Evolutionary conservation across 176 grass and related monocot species (phyloP).

Genomic region (Aegilops longissima): DNA sequence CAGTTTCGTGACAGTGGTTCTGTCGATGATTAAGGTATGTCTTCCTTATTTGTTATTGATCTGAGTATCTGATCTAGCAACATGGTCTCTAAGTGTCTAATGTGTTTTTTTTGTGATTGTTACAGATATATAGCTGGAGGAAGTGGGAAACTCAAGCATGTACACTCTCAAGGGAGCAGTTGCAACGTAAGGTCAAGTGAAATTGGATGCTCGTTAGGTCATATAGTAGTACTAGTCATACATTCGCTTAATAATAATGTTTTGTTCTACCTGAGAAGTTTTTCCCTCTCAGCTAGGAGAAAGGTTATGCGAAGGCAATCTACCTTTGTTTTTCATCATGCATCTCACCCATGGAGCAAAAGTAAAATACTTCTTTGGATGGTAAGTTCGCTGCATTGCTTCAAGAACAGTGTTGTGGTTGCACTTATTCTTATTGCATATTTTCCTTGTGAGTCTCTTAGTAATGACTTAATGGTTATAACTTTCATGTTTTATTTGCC

Average conservation of each 20-base stretch:
- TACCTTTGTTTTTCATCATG: slow-evolving; percentile 86
- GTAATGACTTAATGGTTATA: not conserved
- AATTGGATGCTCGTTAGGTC: not conserved
- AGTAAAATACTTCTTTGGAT: slow-evolving; percentile 96
- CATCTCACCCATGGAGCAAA: slow-evolving; percentile 99
- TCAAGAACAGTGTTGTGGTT: not conserved
- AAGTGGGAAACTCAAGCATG: slow-evolving; percentile 81
- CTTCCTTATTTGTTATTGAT: not conserved
- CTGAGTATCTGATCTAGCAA: not conserved
- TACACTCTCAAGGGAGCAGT: slow-evolving; percentile 57
- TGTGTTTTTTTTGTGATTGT: not conserved
- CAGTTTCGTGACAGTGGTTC: slow-evolving; percentile 85
- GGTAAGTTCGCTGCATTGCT: slow-evolving; percentile 37
- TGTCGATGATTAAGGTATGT: slow-evolving; percentile 91
- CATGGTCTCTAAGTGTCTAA: not conserved
- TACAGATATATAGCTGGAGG: slow-evolving; percentile 97
- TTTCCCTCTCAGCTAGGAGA: slow-evolving; percentile 62
- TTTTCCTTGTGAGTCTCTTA: not conserved
- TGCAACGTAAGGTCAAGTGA: slow-evolving; percentile 68
- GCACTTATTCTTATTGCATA: not conserved
- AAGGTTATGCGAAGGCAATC: slow-evolving; percentile 85
- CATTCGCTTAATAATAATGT: not conserved
- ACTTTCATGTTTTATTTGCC: not conserved
- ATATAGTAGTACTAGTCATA: not conserved
- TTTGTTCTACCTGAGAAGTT: not conserved